These are phyloP conservation scores for Eutypa lata DNA, from an alignment of 2,329 filamentous ascomycete genomes.

Conservation along the genomic window DNA sequence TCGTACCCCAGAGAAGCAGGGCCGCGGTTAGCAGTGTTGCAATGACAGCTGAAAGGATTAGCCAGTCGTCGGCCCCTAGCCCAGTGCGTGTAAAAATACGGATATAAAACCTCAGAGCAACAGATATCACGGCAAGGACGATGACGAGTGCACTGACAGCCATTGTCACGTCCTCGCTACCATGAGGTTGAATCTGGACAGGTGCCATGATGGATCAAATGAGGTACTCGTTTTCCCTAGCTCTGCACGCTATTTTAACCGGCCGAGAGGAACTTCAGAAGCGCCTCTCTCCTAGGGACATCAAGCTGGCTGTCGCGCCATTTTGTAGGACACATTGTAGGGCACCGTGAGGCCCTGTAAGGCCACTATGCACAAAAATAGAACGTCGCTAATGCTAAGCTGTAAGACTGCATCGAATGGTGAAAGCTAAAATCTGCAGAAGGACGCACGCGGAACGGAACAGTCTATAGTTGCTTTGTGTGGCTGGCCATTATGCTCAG, in stretches of 20 bases:
- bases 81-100: conserved; percentile 11
- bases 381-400: too few relatives aligned
- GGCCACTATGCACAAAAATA: too few relatives aligned
- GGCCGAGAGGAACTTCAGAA: neutral
- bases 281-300: neutral
- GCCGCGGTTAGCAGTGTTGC: neutral
- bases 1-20: conserved; percentile 7
- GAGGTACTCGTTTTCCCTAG: neutral
- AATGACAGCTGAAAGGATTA: conserved; percentile 11
- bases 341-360: too few relatives aligned
- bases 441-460: neutral
- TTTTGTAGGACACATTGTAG: too few relatives aligned
- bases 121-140: conserved; percentile 6
- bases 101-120: conserved; percentile 14
- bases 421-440: too few relatives aligned
- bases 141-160: conserved; percentile 12
- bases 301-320: too few relatives aligned
- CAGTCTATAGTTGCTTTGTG: neutral
- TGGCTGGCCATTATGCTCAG: neutral
- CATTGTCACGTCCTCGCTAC: conserved; percentile 18
- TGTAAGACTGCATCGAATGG: too few relatives aligned
- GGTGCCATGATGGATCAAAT: neutral
- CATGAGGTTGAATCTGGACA: neutral
- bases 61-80: conserved; percentile 13
- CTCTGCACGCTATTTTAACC: neutral